These are phyloP conservation scores for Aurinia saxatilis DNA, from an alignment of 345 rosid species.

Conservation along the genomic window DNA sequence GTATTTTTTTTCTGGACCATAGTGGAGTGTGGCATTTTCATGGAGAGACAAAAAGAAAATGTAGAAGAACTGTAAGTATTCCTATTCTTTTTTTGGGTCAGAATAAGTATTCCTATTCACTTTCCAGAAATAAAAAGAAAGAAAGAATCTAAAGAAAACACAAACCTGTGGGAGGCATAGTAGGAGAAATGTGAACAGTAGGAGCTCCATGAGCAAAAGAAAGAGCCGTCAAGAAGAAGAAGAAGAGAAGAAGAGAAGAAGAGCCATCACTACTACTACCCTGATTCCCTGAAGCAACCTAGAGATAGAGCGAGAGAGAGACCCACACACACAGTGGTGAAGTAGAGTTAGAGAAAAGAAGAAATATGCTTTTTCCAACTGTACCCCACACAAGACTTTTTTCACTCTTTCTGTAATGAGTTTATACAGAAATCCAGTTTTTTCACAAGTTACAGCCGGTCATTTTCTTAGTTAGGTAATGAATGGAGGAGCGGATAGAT, in stretches of 20 bases:
- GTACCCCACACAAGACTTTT: slow-evolving; percentile 21
- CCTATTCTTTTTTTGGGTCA: no score
- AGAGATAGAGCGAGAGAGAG: not conserved
- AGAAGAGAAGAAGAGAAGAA: slow-evolving; percentile 31
- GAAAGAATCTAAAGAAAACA: slow-evolving; percentile 2
- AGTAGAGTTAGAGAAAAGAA: not conserved
- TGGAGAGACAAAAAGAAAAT: slow-evolving; percentile 13
- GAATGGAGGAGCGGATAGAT: no score
- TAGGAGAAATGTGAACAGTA: slow-evolving; percentile 28
- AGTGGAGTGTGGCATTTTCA: not conserved
- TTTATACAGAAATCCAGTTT: slow-evolving; percentile 16
- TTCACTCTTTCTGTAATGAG: slow-evolving; percentile 9
- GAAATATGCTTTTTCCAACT: slow-evolving; percentile 3
- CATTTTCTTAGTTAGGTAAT: no score
- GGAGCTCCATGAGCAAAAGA: slow-evolving; percentile 40
- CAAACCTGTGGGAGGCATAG: slow-evolving; percentile 52
- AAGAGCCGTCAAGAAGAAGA: slow-evolving; percentile 18
- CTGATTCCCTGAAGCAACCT: slow-evolving; percentile 22
- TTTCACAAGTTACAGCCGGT: no score
- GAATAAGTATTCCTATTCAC: not conserved
- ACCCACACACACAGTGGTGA: not conserved
- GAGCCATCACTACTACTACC: slow-evolving; percentile 16
- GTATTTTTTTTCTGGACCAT: not conserved
- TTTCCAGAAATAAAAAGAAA: slow-evolving; percentile 2
- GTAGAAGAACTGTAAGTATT: not conserved